Evolutionary conservation across 1,139 yeast species (phyloP).

Genomic region (Entelexis sorbosivorans): DNA sequence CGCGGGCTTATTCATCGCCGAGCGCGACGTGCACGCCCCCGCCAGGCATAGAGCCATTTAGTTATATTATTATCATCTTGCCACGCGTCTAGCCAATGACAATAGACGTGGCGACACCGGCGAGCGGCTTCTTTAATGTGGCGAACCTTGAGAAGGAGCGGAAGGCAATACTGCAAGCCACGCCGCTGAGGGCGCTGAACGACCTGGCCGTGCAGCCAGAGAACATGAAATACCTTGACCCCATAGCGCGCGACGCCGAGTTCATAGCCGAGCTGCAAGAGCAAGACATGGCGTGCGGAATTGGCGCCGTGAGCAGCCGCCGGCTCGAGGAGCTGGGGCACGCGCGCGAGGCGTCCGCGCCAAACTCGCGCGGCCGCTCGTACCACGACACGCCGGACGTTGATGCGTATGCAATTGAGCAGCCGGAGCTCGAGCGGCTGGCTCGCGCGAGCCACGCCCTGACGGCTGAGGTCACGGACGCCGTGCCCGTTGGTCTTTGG

Average conservation of each 20-base stretch:
- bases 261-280: not conserved
- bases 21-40: too few relatives aligned
- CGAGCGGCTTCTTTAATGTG: too few relatives aligned
- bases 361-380: not conserved
- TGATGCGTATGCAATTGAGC: not conserved
- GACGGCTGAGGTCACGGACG: not conserved
- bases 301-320: not conserved
- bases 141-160: too few relatives aligned
- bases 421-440: not conserved
- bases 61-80: too few relatives aligned
- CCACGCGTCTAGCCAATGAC: too few relatives aligned
- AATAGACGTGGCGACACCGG: too few relatives aligned
- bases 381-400: not conserved
- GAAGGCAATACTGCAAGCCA: too few relatives aligned
- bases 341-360: not conserved
- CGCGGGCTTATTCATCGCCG: too few relatives aligned
- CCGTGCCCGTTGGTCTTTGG: conserved; percentile 8
- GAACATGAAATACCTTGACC: not conserved
- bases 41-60: too few relatives aligned
- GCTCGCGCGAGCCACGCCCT: not conserved
- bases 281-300: not conserved
- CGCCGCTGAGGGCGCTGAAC: too few relatives aligned
- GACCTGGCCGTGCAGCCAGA: not conserved
- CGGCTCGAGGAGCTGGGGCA: not conserved
- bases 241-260: not conserved